Conservation (phyloP, 129 eudicot species). For the Logfia minima region DNA sequence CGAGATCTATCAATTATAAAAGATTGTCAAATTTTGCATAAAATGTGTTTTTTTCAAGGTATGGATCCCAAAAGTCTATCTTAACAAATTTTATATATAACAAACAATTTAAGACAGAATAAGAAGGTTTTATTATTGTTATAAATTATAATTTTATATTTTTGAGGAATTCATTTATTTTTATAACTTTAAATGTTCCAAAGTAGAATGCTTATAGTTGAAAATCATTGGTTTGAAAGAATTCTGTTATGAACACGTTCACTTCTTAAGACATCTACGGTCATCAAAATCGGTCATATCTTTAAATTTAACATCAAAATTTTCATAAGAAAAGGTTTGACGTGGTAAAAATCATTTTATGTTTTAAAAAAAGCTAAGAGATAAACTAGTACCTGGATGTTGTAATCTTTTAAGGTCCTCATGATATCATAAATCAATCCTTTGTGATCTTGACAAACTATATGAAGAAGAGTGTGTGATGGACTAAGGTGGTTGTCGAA, state of each 20-base stretch:
- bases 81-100: background rate
- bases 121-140: background rate
- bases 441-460: conserved; percentile 51
- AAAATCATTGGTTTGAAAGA: background rate
- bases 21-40: background rate
- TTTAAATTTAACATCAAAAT: background rate
- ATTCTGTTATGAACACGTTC: background rate
- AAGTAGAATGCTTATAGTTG: background rate
- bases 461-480: conserved; percentile 47
- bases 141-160: background rate
- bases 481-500: conserved; percentile 51
- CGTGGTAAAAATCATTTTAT: background rate
- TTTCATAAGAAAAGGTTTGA: background rate
- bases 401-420: conserved; percentile 52
- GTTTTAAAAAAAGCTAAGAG: background rate
- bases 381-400: conserved; percentile 39
- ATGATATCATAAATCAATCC: conserved; percentile 51
- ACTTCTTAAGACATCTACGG: background rate
- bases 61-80: background rate
- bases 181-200: background rate
- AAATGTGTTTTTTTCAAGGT: background rate
- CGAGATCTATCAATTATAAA: conserved; percentile 27
- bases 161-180: background rate
- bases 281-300: background rate
- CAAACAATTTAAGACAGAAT: background rate